Conservation (phyloP, 441 rosid species). For the Pelargonium australe region DNA sequence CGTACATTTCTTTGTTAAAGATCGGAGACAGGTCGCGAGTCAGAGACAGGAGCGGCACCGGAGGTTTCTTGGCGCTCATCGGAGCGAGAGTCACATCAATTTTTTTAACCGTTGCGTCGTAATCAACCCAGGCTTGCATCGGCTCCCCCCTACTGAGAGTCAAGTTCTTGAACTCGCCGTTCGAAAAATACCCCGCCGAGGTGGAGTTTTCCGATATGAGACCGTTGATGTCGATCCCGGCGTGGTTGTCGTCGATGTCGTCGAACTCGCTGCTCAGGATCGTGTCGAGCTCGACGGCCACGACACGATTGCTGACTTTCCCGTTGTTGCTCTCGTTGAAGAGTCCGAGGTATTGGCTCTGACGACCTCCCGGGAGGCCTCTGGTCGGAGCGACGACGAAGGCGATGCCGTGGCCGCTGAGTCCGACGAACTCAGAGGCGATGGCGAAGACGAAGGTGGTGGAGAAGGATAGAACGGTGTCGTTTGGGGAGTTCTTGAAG, state of each 20-base stretch:
- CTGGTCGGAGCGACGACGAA: background rate
- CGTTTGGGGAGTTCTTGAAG: too few relatives aligned
- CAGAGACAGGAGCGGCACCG: too few relatives aligned
- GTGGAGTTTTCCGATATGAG: too few relatives aligned
- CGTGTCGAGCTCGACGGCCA: conserved; percentile 14
- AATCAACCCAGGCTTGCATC: too few relatives aligned
- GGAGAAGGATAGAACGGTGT: conserved; percentile 11
- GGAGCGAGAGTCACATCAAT: too few relatives aligned
- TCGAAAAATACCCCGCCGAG: too few relatives aligned
- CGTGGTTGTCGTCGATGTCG: conserved; percentile 15
- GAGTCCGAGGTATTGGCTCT: conserved; percentile 13
- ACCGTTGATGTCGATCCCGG: conserved; percentile 10
- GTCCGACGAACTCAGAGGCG: background rate
- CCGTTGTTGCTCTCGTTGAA: conserved; percentile 5
- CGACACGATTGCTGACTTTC: background rate
- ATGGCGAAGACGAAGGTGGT: conserved; percentile 16
- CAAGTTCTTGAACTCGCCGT: too few relatives aligned
- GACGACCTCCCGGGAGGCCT: background rate
- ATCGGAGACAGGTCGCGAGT: too few relatives aligned
- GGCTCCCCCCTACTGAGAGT: too few relatives aligned
- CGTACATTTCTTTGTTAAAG: too few relatives aligned
- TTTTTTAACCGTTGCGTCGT: too few relatives aligned
- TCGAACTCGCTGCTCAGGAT: conserved; percentile 1
- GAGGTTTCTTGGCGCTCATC: too few relatives aligned
- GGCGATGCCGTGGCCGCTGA: conserved; percentile 9